These are phyloP conservation scores for Mucor indicus DNA, from an alignment of 371 early-diverging fungal genomes.

Conservation along the genomic window DNA sequence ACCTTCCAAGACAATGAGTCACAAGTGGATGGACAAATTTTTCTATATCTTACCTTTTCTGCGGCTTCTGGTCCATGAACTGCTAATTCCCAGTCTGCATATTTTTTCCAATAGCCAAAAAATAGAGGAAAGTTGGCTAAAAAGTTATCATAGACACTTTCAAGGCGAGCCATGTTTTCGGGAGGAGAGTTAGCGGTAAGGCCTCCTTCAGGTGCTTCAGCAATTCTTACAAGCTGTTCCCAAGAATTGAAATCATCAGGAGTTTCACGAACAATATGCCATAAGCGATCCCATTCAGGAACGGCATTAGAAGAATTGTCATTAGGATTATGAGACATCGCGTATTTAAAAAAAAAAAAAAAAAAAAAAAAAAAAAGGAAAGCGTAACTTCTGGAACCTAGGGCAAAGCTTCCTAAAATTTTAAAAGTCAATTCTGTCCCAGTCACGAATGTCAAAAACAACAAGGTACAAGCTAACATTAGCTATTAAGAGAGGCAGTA, in stretches of 20 bases:
- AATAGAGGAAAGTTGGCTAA: conserved; percentile 67
- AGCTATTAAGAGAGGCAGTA: too few species aligned
- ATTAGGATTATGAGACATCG: too few species aligned
- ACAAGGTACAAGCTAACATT: too few species aligned
- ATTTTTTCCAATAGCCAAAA: conserved; percentile 79
- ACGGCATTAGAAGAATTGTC: not conserved
- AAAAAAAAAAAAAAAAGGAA: too few species aligned
- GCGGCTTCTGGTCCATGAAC: conserved; percentile 56
- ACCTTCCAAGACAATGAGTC: conserved; percentile 34
- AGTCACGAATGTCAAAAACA: too few species aligned
- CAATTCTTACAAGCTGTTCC: conserved; percentile 56
- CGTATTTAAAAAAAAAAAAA: too few species aligned
- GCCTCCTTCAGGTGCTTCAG: conserved; percentile 53
- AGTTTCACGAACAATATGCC: conserved; percentile 46
- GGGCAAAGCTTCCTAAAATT: too few species aligned
- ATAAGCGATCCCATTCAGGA: conserved; percentile 47
- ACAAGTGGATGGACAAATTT: not conserved
- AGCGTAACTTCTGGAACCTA: too few species aligned
- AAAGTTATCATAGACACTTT: conserved; percentile 59
- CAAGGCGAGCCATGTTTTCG: conserved; percentile 33
- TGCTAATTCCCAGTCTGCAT: conserved; percentile 56
- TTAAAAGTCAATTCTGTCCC: too few species aligned
- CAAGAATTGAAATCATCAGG: conserved; percentile 61
- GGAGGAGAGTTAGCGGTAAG: conserved; percentile 36
- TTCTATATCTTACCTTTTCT: conserved; percentile 39